A percentile compares a stretch with the other conserved stretches of the same genome.
Evolutionary conservation across 2,329 filamentous ascomycete genomes (phyloP).

Genomic region (Lasiodiplodia citricola): DNA sequence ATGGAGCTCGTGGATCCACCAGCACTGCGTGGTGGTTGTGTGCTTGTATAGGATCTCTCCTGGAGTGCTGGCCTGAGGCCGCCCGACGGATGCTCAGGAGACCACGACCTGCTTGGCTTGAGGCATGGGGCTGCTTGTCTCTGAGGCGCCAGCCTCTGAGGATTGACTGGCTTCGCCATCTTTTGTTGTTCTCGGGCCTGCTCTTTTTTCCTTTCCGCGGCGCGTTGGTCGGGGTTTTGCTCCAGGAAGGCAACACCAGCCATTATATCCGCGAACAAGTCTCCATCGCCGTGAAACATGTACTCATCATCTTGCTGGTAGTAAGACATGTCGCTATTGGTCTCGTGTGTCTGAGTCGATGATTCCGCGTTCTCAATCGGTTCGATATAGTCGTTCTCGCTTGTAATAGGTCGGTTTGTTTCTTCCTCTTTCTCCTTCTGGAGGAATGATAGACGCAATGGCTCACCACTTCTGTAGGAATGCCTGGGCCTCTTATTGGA

Average conservation of each 20-base stretch:
- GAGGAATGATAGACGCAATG: constrained; percentile 19
- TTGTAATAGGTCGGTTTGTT: background rate
- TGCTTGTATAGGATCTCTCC: background rate
- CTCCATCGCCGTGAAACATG: constrained; percentile 7
- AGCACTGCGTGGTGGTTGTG: background rate
- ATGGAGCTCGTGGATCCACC: constrained; percentile 4
- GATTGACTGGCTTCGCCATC: background rate
- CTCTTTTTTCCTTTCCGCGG: background rate
- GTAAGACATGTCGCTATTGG: background rate
- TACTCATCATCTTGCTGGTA: constrained; percentile 8
- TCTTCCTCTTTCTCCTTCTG: constrained; percentile 6
- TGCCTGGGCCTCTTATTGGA: constrained; percentile 22
- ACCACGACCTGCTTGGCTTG: constrained; percentile 3
- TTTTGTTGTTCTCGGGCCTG: background rate
- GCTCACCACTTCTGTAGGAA: constrained; percentile 19
- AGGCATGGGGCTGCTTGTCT: background rate
- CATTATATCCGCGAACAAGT: constrained; percentile 20
- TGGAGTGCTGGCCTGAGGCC: background rate
- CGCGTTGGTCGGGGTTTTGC: constrained; percentile 1
- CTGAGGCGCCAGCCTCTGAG: background rate
- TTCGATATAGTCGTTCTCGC: constrained; percentile 12
- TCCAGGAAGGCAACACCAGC: constrained; percentile 17
- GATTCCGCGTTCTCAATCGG: background rate
- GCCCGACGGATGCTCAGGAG: constrained; percentile 11
- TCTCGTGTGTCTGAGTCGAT: background rate